Evolutionary conservation across 139 green algal species (phyloP).

Genomic region (Micromonas commoda): DNA sequence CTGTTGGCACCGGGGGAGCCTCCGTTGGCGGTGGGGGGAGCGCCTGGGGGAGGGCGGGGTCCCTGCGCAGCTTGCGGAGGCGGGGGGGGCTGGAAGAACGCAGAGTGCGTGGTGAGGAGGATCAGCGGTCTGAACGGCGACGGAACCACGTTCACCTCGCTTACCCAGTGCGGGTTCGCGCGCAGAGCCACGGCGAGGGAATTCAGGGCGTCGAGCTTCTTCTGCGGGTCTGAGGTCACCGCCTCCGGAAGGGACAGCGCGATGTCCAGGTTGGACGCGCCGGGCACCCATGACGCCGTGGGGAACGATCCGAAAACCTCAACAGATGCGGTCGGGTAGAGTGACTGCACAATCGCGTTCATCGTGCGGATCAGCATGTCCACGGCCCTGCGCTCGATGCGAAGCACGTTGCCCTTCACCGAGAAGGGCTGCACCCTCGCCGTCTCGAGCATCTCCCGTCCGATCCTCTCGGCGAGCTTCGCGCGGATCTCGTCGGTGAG

Average conservation of each 20-base stretch:
- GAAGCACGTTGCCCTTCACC: background rate
- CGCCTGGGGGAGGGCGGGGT: too few relatives aligned
- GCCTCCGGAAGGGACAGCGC: background rate
- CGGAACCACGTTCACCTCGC: background rate
- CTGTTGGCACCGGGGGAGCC: background rate
- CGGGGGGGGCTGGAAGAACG: constrained; percentile 2
- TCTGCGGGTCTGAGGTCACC: background rate
- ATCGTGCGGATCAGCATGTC: constrained; percentile 4
- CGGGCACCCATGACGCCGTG: background rate
- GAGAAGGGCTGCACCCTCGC: background rate
- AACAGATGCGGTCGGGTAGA: background rate
- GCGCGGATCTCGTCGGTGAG: too few relatives aligned
- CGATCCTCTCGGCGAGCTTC: background rate
- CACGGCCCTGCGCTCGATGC: background rate
- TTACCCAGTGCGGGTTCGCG: background rate
- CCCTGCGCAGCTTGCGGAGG: too few relatives aligned
- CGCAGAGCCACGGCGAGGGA: background rate
- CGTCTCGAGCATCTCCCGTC: background rate
- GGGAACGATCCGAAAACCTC: constrained; percentile 4
- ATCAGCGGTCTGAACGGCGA: background rate
- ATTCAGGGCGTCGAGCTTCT: background rate
- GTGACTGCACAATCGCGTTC: background rate
- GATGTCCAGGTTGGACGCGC: background rate
- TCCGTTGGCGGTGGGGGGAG: background rate
- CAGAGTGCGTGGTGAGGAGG: background rate